These are phyloP conservation scores for Trypanosomatidae sp. DNA, from an alignment of 208 protist genomes.

Conservation along the genomic window DNA sequence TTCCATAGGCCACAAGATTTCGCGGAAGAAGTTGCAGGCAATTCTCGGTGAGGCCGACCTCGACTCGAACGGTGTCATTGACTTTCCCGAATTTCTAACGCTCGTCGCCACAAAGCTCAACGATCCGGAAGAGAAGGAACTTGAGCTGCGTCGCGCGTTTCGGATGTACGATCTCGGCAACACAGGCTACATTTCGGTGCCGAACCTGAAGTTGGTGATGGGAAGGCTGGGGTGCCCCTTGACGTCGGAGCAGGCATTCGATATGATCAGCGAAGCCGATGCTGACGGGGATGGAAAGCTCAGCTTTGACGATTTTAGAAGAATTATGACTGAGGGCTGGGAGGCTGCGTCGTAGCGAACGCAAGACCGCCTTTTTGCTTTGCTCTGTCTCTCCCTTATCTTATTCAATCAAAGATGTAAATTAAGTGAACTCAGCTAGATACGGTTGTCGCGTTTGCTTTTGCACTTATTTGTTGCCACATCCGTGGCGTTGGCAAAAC, in stretches of 20 bases:
- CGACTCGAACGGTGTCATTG: slow-evolving; percentile 98
- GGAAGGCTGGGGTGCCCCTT: slow-evolving; percentile 91
- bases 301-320: slow-evolving; percentile 87
- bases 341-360: slow-evolving; percentile 5
- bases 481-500: too few relatives aligned
- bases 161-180: slow-evolving; percentile 95
- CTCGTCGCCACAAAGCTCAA: slow-evolving; percentile 87
- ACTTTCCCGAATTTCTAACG: slow-evolving; percentile 97
- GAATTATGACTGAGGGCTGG: slow-evolving; percentile 69
- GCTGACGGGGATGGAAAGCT: slow-evolving; percentile 88
- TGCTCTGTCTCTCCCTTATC: background rate
- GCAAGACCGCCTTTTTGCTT: background rate
- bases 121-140: slow-evolving; percentile 90
- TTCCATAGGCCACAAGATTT: slow-evolving; percentile 97
- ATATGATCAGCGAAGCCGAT: slow-evolving; percentile 93
- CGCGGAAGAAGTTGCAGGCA: slow-evolving; percentile 89
- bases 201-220: slow-evolving; percentile 93
- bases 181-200: slow-evolving; percentile 92
- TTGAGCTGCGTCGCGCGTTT: slow-evolving; percentile 93
- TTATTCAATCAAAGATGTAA: too few relatives aligned
- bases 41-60: slow-evolving; percentile 98
- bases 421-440: too few relatives aligned
- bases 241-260: slow-evolving; percentile 89
- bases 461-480: too few relatives aligned
- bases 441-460: too few relatives aligned